Conservation (phyloP, 345 rosid species). For the Noccaea bulbosa region DNA sequence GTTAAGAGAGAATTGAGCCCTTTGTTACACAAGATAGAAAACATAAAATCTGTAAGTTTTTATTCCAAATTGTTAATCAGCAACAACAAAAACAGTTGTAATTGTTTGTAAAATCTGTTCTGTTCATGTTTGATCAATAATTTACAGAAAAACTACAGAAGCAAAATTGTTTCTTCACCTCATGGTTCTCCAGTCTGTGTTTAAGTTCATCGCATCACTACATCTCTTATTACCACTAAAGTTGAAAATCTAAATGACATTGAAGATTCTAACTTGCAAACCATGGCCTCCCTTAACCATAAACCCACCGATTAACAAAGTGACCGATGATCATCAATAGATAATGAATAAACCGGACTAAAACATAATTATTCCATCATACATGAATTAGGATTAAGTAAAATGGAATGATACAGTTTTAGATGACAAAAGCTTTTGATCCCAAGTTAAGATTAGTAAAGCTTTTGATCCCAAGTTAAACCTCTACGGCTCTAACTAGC, state of each 20-base stretch:
- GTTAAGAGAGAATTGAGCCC: constrained; percentile 29
- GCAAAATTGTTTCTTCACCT: not conserved
- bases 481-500: constrained; percentile 36
- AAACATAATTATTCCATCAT: constrained; percentile 23
- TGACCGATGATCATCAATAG: constrained; percentile 11
- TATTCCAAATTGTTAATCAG: constrained; percentile 29
- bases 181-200: not conserved
- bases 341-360: constrained; percentile 21
- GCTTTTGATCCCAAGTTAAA: constrained; percentile 35
- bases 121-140: constrained; percentile 14
- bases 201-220: not conserved
- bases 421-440: constrained; percentile 31
- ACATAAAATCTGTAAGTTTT: constrained; percentile 15
- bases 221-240: not conserved
- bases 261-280: not conserved
- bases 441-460: constrained; percentile 29
- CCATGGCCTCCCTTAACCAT: not conserved
- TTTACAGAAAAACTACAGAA: constrained; percentile 4
- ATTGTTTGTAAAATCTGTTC: constrained; percentile 24
- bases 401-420: constrained; percentile 28
- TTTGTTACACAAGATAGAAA: constrained; percentile 33
- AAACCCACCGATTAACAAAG: too few species aligned
- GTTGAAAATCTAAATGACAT: constrained; percentile 10
- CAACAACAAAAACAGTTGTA: constrained; percentile 15
- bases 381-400: constrained; percentile 19